phyloP scores from a whole-genome alignment of 2,329 filamentous ascomycete species.

The Blastomyces gilchristii region DNA sequence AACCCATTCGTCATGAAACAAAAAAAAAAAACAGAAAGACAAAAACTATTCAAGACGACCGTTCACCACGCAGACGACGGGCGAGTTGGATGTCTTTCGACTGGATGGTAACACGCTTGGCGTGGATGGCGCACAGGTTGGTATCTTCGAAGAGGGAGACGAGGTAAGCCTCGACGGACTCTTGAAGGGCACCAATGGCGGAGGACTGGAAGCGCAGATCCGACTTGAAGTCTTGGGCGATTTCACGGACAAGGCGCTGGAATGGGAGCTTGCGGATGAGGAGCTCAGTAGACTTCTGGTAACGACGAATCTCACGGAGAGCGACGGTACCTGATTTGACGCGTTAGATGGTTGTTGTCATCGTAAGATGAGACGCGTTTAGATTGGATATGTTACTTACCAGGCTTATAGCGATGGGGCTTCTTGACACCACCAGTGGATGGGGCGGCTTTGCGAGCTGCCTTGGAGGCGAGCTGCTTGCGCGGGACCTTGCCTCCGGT shows the following conservation, averaged over 20 bases:
- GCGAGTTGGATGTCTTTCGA: slow-evolving; percentile 93
- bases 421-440: slow-evolving; percentile 97
- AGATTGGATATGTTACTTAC: slow-evolving; percentile 31
- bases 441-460: slow-evolving; percentile 93
- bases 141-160: slow-evolving; percentile 98
- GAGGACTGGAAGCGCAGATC: slow-evolving; percentile 97
- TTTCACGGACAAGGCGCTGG: slow-evolving; percentile 94
- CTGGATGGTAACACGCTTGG: slow-evolving; percentile 96
- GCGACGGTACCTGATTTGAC: slow-evolving; percentile 61
- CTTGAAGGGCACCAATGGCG: slow-evolving; percentile 92
- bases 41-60: slow-evolving; percentile 58
- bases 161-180: slow-evolving; percentile 97
- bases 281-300: slow-evolving; percentile 95
- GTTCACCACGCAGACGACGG: slow-evolving; percentile 86
- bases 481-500: slow-evolving; percentile 62
- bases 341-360: slow-evolving; percentile 20
- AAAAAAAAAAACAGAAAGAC: slow-evolving; percentile 23
- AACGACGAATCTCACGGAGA: slow-evolving; percentile 95
- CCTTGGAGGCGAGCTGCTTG: slow-evolving; percentile 99
- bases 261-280: slow-evolving; percentile 96
- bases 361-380: neutral
- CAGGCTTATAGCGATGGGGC: slow-evolving; percentile 82
- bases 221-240: slow-evolving; percentile 90
- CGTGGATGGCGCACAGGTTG: slow-evolving; percentile 96
- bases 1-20: slow-evolving; percentile 36